Base-by-base conservation (phyloP, 805 yeast genomes). In the Hanseniaspora vineae region DNA sequence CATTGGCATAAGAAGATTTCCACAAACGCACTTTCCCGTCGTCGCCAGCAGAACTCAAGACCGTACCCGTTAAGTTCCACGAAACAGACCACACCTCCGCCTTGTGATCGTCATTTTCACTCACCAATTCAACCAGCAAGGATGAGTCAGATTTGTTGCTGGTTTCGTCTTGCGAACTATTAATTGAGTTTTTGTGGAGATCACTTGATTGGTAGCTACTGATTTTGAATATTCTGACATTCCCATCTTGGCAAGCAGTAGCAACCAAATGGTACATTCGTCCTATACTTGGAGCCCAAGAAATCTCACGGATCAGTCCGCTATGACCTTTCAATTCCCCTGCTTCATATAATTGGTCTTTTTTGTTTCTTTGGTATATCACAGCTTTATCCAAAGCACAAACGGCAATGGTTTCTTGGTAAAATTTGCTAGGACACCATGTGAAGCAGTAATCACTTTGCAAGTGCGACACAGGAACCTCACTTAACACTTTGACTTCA, bases 221-320 rank as follows among this genome's bases (percentile, higher is more conserved):
- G 6, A 88, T 69, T 62, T 84, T 85, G 71, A 81, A 90, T 2
- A 92, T 81, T 46, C 97, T 75, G 11, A 92, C 88, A 57, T 71
- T 78, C 1, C 97, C 98, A 62, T 92, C 99, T 61, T 88, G 88
- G 61, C 96, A 88, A 5, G 94, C 97, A 0, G 97, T 90, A 0
- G 99, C 97, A 42, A 92, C 71, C 44, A 89, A 68, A 56, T 90
- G 95, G 61, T 78, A 85, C 52, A 81, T 78, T 54, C 96, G 71
- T 2, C 97, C 97, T 82, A 89, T 85, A 0, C 94, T 78, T 2
- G 97, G 96, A 0, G 97, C 97, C 98, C 98, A 90, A 31, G 89
- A 74, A 5, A 89, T 86, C 15, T 88, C 83, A 57, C 97, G 71
- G 33, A 90, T 86, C 39, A 90, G 71, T 2, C 95, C 96, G 47